Base-by-base conservation (phyloP, 179 eudicot genomes). In the Silene noctiflora region DNA sequence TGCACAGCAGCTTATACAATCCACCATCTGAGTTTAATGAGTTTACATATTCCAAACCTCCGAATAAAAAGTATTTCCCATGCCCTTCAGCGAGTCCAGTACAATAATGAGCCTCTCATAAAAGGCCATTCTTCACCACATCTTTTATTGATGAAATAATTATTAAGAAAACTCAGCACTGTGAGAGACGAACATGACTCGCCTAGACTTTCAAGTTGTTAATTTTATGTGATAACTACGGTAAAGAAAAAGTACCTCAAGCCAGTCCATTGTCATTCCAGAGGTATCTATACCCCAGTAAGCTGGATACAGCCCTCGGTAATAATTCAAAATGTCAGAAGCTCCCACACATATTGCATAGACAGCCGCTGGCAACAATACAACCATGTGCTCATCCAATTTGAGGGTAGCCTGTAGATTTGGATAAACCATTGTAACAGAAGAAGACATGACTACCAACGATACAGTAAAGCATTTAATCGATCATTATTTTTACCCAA, bases 311-410 rank as follows among this genome's bases (percentile, higher is more conserved):
- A 73, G 58, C 80, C 74, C 81, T 74, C 75, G 76, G 69, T 35
- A 78, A 77, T 81, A 75, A 66, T 76, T 72, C 29, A 81, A 80
- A 42, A 88, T 79, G 79, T 85, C 76, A 76, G 86, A 72, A 85
- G 84, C 82, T 72, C 99, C 99, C 79, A 84, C 81, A 83, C 86
- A 91, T 71, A 95, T 89, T 58, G 97, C 93, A 81, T 76, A 91
- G 69, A 85, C 73, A 79, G 98, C 96, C 59, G 91, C 90, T 62
- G 99, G 99, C 75, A 95, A 76, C 82, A 87, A 59, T 70, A 80
- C 73, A 63, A 85, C 87, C 77, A 90, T 65, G 56, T 76, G 87
- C 81, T 87, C 89, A 83, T 93, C 87, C 85, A 93, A 83, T 67
- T 80, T 74, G 69, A 72, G 64, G 53, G 71, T 72, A 69, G 87